Percentiles rank a stretch among this genome's conserved stretches.
Evolutionary conservation across 805 yeast species (phyloP).

Genomic region (Sugiyamaella mastotermitis): DNA sequence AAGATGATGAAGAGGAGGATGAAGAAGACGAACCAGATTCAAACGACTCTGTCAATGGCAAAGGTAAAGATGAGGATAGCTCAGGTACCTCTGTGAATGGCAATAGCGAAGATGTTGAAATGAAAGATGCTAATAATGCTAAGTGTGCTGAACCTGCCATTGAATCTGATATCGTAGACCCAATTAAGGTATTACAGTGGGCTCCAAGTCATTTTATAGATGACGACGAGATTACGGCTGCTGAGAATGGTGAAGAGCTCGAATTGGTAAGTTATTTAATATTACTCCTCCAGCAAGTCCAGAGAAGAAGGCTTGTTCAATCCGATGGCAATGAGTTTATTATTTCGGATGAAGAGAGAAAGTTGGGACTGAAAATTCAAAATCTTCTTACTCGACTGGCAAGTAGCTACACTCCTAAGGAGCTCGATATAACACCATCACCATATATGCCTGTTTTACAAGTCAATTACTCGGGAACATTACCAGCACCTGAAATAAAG

Average conservation of each 20-base stretch:
- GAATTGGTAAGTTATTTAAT: conserved; percentile 41
- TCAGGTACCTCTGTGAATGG: no score
- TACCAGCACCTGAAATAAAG: conserved; percentile 44
- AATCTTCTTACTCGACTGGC: conserved; percentile 40
- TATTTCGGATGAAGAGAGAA: conserved; percentile 28
- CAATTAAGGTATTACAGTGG: conserved; percentile 42
- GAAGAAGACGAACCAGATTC: neutral
- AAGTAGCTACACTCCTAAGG: conserved; percentile 27
- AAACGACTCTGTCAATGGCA: conserved; percentile 2
- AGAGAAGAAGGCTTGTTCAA: conserved; percentile 39
- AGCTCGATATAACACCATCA: conserved; percentile 21
- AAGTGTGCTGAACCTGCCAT: neutral
- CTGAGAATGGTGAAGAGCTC: conserved; percentile 36
- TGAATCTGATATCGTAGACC: conserved; percentile 11
- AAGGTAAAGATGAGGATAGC: no score
- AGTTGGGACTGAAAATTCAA: conserved; percentile 29
- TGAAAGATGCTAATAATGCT: neutral
- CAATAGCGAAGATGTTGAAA: conserved; percentile 4
- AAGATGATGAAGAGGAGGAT: conserved; percentile 13
- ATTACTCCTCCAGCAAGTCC: conserved; percentile 43
- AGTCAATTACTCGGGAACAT: conserved; percentile 68
- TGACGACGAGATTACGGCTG: conserved; percentile 47
- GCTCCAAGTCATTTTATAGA: conserved; percentile 42
- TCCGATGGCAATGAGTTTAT: conserved; percentile 21
- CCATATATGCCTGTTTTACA: conserved; percentile 58